Percentiles rank a stretch among this genome's conserved stretches.
Conservation (phyloP, 225 moss, liverwort and hornwort genomes). For the Sphagnum tenellum region DNA sequence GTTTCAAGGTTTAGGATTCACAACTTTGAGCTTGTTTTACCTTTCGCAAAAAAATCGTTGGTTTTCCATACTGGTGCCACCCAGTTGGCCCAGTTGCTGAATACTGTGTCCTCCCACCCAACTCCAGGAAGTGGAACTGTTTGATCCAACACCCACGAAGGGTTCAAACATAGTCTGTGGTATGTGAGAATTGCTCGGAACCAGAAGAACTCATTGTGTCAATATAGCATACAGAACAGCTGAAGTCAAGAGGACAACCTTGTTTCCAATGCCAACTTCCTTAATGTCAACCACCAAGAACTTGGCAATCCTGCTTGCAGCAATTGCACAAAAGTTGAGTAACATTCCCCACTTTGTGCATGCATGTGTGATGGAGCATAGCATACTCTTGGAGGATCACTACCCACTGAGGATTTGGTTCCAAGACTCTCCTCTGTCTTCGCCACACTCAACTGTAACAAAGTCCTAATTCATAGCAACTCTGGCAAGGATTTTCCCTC, state of each 20-base stretch:
- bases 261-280: constrained; percentile 61
- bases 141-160: constrained; percentile 55
- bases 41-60: constrained; percentile 15
- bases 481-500: constrained; percentile 30
- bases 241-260: constrained; percentile 35
- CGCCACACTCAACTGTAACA: constrained; percentile 20
- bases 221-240: constrained; percentile 56
- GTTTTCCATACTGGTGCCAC: constrained; percentile 36
- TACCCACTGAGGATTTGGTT: constrained; percentile 31
- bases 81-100: constrained; percentile 25
- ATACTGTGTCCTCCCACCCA: constrained; percentile 18
- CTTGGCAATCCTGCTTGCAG: constrained; percentile 30
- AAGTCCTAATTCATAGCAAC: constrained; percentile 24
- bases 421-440: constrained; percentile 12
- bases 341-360: constrained; percentile 23
- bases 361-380: constrained; percentile 42
- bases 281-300: constrained; percentile 45
- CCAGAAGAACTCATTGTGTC: constrained; percentile 48
- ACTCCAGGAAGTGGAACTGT: constrained; percentile 38
- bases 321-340: constrained; percentile 25
- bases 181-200: constrained; percentile 17
- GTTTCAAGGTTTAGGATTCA: no score
- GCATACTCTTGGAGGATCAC: constrained; percentile 29
- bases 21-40: no score
- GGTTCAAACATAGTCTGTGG: constrained; percentile 57